phyloP scores from a whole-genome alignment of 805 yeast genomes.

The Candida rishiriensis region DNA sequence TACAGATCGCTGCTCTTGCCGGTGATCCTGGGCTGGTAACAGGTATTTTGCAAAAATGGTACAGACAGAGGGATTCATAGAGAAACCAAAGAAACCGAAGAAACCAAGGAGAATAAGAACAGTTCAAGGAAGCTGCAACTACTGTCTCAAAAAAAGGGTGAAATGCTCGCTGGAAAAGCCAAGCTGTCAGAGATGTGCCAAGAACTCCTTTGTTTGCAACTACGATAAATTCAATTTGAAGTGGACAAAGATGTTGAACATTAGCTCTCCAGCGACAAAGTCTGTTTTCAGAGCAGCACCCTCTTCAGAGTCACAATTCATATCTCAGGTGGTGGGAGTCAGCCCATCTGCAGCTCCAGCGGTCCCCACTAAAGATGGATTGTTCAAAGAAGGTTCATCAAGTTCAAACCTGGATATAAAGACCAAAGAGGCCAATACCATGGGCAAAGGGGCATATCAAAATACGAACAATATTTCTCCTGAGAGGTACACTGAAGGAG shows the following conservation, averaged over 20 bases:
- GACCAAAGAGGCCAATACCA: not conserved
- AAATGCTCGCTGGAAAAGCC: constrained; percentile 44
- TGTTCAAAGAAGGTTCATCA: not conserved
- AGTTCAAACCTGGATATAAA: not conserved
- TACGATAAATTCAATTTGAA: constrained; percentile 40
- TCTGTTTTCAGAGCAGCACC: not conserved
- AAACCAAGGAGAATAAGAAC: constrained; percentile 22
- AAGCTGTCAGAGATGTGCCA: constrained; percentile 35
- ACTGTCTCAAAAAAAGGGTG: constrained; percentile 43
- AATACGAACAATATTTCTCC: too few relatives aligned
- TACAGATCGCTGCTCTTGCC: too few relatives aligned
- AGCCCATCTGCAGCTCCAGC: too few relatives aligned
- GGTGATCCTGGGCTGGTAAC: too few relatives aligned
- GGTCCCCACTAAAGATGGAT: not conserved
- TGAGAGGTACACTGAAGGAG: too few relatives aligned
- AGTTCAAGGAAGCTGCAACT: constrained; percentile 37
- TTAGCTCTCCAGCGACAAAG: constrained; percentile 5
- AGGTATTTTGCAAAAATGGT: too few relatives aligned
- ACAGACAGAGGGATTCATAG: too few relatives aligned
- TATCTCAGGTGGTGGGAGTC: not conserved
- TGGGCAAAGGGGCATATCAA: too few relatives aligned
- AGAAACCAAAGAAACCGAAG: too few relatives aligned
- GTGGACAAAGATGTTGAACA: constrained; percentile 39
- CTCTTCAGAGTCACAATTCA: not conserved
- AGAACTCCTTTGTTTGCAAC: constrained; percentile 35